These are phyloP conservation scores for Suillus brevipes DNA, from an alignment of 768 basidiomycete genomes.

Conservation along the genomic window DNA sequence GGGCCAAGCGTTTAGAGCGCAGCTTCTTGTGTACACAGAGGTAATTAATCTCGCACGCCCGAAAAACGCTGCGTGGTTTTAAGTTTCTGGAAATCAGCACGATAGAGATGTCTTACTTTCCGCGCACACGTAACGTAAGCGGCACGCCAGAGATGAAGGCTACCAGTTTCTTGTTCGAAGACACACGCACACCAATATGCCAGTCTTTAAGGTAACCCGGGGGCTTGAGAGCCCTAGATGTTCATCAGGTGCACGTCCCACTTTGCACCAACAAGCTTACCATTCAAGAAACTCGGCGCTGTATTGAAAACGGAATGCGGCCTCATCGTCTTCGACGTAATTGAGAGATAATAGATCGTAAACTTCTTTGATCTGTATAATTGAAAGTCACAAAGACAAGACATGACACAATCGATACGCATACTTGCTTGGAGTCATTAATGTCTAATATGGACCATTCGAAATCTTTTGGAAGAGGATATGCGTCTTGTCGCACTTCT, in stretches of 20 bases:
- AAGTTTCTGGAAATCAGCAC: conserved; percentile 7
- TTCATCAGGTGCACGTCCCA: neutral
- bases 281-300: conserved; percentile 92
- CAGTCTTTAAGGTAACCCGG: conserved; percentile 93
- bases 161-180: conserved; percentile 88
- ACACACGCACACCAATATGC: conserved; percentile 94
- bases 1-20: conserved; percentile 90
- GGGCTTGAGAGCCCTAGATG: conserved; percentile 83
- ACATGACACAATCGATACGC: conserved; percentile 1
- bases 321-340: conserved; percentile 96
- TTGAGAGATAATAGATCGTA: conserved; percentile 89
- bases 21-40: conserved; percentile 98
- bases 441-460: conserved; percentile 88
- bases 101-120: conserved; percentile 55
- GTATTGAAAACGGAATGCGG: conserved; percentile 96
- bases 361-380: conserved; percentile 77
- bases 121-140: conserved; percentile 78
- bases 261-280: conserved; percentile 40
- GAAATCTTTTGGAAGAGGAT: conserved; percentile 88
- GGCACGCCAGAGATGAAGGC: conserved; percentile 97
- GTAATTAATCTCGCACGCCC: conserved; percentile 91
- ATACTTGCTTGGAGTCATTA: conserved; percentile 69
- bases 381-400: conserved; percentile 7
- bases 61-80: conserved; percentile 53
- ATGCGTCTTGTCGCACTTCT: conserved; percentile 86